Evolutionary conservation across 1,139 yeast species (phyloP).

Genomic region (Geotrichum restrictum): DNA sequence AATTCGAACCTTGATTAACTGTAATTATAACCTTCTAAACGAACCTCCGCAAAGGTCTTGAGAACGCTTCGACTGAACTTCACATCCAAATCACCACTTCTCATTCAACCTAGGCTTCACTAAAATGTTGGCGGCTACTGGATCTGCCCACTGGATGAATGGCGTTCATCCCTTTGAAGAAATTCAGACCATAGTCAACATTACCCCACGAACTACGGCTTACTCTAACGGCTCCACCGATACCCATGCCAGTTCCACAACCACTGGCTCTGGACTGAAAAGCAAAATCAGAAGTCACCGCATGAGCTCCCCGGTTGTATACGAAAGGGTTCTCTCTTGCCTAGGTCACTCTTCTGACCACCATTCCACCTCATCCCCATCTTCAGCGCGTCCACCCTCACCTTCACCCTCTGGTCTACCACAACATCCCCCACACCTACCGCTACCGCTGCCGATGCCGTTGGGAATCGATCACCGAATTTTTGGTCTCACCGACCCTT

Average conservation of each 20-base stretch:
- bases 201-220: too few species aligned
- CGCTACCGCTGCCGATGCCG: not conserved
- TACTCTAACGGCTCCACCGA: too few species aligned
- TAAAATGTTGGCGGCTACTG: not conserved
- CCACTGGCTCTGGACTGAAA: constrained; percentile 1
- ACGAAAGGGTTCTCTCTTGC: constrained; percentile 4
- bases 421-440: too few species aligned
- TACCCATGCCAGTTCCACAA: too few species aligned
- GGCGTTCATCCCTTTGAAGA: constrained; percentile 1
- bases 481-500: constrained; percentile 7
- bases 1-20: too few species aligned
- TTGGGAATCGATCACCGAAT: not conserved
- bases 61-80: too few species aligned
- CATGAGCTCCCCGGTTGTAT: constrained; percentile 12
- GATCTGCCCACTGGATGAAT: constrained; percentile 7
- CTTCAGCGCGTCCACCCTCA: too few species aligned
- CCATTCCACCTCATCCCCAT: too few species aligned
- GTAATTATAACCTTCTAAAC: too few species aligned
- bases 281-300: constrained; percentile 12
- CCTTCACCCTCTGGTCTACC: too few species aligned
- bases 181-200: too few species aligned
- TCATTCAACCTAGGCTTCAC: not conserved
- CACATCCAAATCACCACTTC: not conserved
- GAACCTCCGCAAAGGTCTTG: too few species aligned
- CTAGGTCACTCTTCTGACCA: not conserved